These are phyloP conservation scores for Kappamyces sp. DNA, from an alignment of 192 early-diverging fungal genomes.

Conservation along the genomic window DNA sequence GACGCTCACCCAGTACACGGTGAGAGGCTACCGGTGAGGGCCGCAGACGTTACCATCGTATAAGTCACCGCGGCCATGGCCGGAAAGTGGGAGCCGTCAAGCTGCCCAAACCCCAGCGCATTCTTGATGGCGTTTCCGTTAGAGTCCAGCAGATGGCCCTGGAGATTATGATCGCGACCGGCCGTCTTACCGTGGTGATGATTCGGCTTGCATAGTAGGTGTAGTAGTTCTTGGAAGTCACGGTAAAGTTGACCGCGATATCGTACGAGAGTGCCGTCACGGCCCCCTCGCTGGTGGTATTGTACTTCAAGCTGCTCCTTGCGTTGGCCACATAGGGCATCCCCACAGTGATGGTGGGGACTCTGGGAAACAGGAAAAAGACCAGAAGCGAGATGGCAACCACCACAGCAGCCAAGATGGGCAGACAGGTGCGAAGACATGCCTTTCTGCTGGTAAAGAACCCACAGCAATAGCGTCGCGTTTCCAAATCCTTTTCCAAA, in stretches of 20 bases:
- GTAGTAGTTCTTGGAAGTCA: neutral
- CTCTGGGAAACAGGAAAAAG: neutral
- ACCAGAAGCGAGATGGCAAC: neutral
- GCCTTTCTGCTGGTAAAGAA: neutral
- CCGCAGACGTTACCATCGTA: neutral
- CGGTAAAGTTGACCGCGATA: neutral
- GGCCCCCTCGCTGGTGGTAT: neutral
- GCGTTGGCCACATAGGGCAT: constrained; percentile 4
- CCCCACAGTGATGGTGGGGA: neutral
- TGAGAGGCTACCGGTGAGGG: neutral
- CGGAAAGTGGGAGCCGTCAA: neutral
- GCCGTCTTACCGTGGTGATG: neutral
- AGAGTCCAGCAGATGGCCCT: neutral
- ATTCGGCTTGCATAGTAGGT: neutral
- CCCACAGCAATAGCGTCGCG: constrained; percentile 5
- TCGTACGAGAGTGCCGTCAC: neutral
- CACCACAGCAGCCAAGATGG: neutral
- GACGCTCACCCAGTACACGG: neutral
- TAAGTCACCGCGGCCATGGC: neutral
- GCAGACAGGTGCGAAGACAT: neutral
- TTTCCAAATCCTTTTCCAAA: neutral
- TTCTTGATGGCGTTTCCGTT: neutral
- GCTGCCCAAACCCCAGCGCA: no score
- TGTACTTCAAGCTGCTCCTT: neutral
- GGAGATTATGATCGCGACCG: neutral